Evolutionary conservation across 345 rosid genomes (phyloP).

Genomic region (Lagerstroemia speciosa): DNA sequence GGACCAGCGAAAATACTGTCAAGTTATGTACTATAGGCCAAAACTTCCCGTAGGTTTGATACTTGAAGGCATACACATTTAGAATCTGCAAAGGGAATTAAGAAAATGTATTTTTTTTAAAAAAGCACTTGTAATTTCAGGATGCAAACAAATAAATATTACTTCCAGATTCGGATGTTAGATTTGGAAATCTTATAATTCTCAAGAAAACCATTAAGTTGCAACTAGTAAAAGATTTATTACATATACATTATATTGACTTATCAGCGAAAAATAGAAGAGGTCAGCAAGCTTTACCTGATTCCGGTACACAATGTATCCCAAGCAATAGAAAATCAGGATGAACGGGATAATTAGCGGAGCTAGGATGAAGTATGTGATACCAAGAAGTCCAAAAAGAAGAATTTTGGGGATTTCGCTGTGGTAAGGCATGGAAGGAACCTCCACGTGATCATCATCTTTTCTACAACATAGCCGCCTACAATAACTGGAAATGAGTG

Average conservation of each 20-base stretch:
- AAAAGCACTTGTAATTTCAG: neutral
- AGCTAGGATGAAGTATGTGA: constrained; percentile 77
- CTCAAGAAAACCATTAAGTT: neutral
- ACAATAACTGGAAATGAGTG: constrained; percentile 40
- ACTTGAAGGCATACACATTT: constrained; percentile 70
- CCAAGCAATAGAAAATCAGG: constrained; percentile 70
- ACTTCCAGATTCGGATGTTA: neutral
- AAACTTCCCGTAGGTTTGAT: constrained; percentile 63
- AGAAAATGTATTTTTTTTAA: neutral
- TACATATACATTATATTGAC: neutral
- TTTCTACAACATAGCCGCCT: constrained; percentile 27
- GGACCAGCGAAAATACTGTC: constrained; percentile 58
- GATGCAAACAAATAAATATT: neutral
- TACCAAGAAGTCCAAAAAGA: constrained; percentile 79
- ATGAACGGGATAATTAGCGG: constrained; percentile 85
- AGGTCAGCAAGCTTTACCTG: constrained; percentile 38
- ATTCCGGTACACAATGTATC: constrained; percentile 82
- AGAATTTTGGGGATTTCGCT: constrained; percentile 56
- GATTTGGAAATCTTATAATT: neutral
- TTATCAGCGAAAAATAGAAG: neutral
- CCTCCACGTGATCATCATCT: constrained; percentile 43
- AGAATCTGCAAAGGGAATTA: constrained; percentile 40
- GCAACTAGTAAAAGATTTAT: neutral
- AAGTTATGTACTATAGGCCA: constrained; percentile 79
- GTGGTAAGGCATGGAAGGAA: constrained; percentile 59